These are phyloP conservation scores for Anaeromyces robustus DNA, from an alignment of 192 early-diverging fungal species.

Conservation along the genomic window DNA sequence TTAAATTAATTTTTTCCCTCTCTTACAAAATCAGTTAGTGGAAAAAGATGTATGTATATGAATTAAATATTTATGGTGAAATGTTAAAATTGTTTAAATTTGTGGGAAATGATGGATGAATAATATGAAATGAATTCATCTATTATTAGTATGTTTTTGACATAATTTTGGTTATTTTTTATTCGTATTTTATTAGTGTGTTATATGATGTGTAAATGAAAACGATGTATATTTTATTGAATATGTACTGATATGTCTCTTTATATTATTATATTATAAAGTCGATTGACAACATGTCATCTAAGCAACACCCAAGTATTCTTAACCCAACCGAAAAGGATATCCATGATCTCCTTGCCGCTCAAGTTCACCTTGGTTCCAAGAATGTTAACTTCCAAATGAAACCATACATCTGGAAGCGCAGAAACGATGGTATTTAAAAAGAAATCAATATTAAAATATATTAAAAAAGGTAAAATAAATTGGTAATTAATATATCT, in stretches of 20 bases:
- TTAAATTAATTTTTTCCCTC: background rate
- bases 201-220: too few relatives aligned
- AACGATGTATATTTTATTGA: too few relatives aligned
- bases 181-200: too few relatives aligned
- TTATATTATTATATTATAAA: too few relatives aligned
- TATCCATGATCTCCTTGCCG: background rate
- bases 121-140: too few relatives aligned
- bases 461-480: background rate
- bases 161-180: too few relatives aligned
- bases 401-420: conserved; percentile 92
- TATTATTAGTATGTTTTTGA: too few relatives aligned
- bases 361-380: background rate
- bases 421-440: conserved; percentile 74
- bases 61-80: too few relatives aligned
- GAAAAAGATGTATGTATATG: background rate
- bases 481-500: background rate
- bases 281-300: conserved; percentile 28
- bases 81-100: too few relatives aligned
- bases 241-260: too few relatives aligned
- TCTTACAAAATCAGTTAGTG: background rate
- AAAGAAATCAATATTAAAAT: background rate
- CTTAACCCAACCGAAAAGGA: conserved; percentile 22
- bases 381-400: conserved; percentile 91
- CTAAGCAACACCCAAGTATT: conserved; percentile 38
- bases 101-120: background rate